Percentiles rank a stretch among this genome's conserved stretches.
Conservation (phyloP, 257 asterid genomes). For the Solanum microdontum region DNA sequence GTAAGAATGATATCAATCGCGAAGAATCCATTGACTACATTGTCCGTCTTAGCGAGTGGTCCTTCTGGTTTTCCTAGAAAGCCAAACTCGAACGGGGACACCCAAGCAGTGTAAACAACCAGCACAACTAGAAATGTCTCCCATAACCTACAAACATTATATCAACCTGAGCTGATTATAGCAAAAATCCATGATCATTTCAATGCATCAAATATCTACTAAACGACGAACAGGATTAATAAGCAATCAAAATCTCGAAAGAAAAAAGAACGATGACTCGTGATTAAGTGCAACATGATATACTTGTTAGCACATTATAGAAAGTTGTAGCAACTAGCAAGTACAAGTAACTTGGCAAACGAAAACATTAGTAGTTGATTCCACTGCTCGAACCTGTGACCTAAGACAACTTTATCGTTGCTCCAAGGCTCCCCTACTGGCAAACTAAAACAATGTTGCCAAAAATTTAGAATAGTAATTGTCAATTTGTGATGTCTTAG, state of each 20-base stretch:
- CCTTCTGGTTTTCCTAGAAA: conserved; percentile 41
- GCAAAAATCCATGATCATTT: neutral
- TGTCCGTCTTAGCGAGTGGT: conserved; percentile 46
- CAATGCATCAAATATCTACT: neutral
- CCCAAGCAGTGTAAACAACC: conserved; percentile 88
- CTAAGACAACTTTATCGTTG: neutral
- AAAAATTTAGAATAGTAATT: neutral
- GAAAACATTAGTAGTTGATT: neutral
- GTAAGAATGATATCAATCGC: conserved; percentile 73
- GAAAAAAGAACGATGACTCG: neutral
- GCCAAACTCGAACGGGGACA: conserved; percentile 84
- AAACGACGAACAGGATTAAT: neutral
- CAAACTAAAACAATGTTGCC: neutral
- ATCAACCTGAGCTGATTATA: conserved; percentile 10
- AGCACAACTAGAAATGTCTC: conserved; percentile 55
- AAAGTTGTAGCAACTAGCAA: neutral
- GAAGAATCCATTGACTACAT: conserved; percentile 72
- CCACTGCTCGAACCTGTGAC: neutral
- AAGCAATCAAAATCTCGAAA: neutral
- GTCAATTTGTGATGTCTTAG: neutral
- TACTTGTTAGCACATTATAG: neutral
- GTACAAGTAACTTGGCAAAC: neutral
- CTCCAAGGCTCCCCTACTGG: neutral
- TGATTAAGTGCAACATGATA: neutral
- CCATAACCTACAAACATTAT: conserved; percentile 50